These are phyloP conservation scores for Vanilla planifolia DNA, from an alignment of 106 monocot genomes.

Conservation along the genomic window DNA sequence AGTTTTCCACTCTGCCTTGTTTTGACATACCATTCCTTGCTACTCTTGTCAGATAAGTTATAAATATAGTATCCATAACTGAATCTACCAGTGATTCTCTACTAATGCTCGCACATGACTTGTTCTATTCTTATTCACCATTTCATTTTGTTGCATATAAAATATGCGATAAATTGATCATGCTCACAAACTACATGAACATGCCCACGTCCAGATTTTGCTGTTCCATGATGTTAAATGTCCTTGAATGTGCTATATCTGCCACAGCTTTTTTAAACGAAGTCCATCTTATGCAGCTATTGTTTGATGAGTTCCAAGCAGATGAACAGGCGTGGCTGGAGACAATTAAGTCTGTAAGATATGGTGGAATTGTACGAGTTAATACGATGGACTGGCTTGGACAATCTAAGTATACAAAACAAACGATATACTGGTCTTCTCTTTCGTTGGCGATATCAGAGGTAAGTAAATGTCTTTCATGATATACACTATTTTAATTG, in stretches of 20 bases:
- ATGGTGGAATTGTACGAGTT: constrained; percentile 64
- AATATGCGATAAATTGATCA: no score
- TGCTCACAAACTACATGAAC: no score
- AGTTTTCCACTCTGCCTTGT: no score
- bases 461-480: constrained; percentile 21
- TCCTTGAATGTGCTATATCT: background rate
- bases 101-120: no score
- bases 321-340: constrained; percentile 97
- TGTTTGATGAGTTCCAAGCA: constrained; percentile 65
- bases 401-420: constrained; percentile 63
- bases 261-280: background rate
- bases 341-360: constrained; percentile 76
- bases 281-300: constrained; percentile 42
- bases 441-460: constrained; percentile 87
- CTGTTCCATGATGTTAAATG: background rate
- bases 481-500: no score
- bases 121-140: no score
- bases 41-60: no score
- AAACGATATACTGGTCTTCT: constrained; percentile 74
- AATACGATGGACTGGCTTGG: constrained; percentile 97
- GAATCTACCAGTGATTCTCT: no score
- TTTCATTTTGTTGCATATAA: no score
- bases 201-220: no score
- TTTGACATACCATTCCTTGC: no score
- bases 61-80: no score